phyloP scores from a whole-genome alignment of 371 early-diverging fungal species.

The Mucor indicus region DNA sequence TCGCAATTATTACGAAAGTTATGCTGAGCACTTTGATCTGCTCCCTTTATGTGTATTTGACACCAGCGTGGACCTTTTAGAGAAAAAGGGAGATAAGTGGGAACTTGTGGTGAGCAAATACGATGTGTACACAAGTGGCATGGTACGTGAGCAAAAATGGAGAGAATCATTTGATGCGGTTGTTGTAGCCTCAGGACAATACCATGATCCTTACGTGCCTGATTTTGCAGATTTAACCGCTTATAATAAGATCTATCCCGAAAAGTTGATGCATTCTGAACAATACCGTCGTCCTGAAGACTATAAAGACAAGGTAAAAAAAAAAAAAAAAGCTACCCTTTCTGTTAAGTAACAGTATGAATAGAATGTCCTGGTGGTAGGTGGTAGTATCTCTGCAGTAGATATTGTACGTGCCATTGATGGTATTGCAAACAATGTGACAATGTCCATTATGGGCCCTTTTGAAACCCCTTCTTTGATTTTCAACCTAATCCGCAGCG shows the following conservation, averaged over 20 bases:
- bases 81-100: conserved; percentile 16
- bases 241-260: conserved; percentile 26
- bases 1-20: conserved; percentile 5
- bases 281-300: conserved; percentile 34
- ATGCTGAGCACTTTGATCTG: conserved; percentile 10
- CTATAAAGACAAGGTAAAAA: conserved; percentile 33
- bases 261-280: conserved; percentile 27
- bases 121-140: conserved; percentile 9
- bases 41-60: conserved; percentile 18
- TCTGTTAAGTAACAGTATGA: no score
- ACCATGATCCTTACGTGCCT: conserved; percentile 36
- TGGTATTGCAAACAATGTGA: conserved; percentile 24
- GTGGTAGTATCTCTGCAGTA: conserved; percentile 33
- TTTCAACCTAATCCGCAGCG: conserved; percentile 18
- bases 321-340: background rate
- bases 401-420: conserved; percentile 32
- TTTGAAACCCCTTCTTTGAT: conserved; percentile 11
- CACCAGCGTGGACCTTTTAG: conserved; percentile 18
- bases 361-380: conserved; percentile 40
- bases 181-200: conserved; percentile 30
- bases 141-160: conserved; percentile 15
- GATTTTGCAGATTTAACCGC: conserved; percentile 23
- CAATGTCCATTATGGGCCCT: conserved; percentile 24
- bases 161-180: conserved; percentile 41
- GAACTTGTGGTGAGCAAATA: conserved; percentile 16